phyloP scores from a whole-genome alignment of 2,329 filamentous ascomycete species.

The Curvularia hawaiiensis region DNA sequence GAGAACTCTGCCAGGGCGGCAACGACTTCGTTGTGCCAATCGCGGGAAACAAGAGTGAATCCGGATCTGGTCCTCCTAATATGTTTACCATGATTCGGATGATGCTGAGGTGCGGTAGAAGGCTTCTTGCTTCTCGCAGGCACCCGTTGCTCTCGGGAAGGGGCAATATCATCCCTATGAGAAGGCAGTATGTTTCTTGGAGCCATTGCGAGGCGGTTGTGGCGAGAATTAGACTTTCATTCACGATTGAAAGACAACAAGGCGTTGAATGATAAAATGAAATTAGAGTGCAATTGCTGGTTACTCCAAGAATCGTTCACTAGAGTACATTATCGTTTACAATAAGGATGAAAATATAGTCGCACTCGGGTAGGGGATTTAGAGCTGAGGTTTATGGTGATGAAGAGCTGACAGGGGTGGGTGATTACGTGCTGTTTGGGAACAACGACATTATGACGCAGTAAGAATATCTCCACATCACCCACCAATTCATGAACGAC shows the following conservation, averaged over 20 bases:
- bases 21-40: constrained; percentile 45
- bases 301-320: not conserved
- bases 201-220: not conserved
- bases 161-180: not conserved
- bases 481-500: not conserved
- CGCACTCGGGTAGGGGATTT: not conserved
- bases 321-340: not conserved
- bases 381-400: not conserved
- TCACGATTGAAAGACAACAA: not conserved
- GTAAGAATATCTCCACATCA: not conserved
- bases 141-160: not conserved
- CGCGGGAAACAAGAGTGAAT: not conserved
- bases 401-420: not conserved
- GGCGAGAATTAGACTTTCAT: not conserved
- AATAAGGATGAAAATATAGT: not conserved
- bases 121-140: not conserved
- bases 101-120: not conserved
- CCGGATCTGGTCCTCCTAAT: not conserved
- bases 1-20: constrained; percentile 46
- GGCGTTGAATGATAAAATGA: not conserved
- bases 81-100: not conserved
- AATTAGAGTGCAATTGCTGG: not conserved
- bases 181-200: not conserved
- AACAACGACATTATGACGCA: not conserved
- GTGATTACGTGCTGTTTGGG: not conserved